Evolutionary conservation across 345 rosid species (phyloP).

Genomic region (Litchi chinensis): DNA sequence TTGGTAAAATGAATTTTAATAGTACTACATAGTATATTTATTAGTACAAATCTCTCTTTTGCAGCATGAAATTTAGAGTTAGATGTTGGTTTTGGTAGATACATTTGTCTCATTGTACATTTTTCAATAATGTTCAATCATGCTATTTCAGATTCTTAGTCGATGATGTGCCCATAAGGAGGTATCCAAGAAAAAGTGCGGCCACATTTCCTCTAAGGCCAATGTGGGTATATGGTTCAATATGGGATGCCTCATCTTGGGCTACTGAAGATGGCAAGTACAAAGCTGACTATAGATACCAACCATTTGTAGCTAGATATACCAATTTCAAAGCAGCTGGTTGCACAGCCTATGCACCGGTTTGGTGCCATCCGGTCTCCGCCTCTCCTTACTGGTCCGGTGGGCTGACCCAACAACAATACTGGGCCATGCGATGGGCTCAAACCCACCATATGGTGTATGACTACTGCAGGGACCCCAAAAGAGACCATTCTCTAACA

Average conservation of each 20-base stretch:
- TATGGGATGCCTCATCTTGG: constrained; percentile 99
- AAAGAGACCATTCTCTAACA: constrained; percentile 78
- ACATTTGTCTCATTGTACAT: not conserved
- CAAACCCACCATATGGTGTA: constrained; percentile 69
- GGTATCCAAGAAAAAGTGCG: constrained; percentile 79
- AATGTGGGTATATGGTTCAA: constrained; percentile 96
- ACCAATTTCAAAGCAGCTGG: constrained; percentile 75
- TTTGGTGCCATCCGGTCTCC: constrained; percentile 62
- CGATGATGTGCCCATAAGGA: constrained; percentile 91
- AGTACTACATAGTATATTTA: not conserved
- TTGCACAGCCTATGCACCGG: constrained; percentile 70
- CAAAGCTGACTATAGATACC: constrained; percentile 86
- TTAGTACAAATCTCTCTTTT: not conserved
- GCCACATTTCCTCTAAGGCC: constrained; percentile 87
- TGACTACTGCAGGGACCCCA: constrained; percentile 75
- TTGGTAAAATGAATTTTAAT: constrained; percentile 16
- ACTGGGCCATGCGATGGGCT: constrained; percentile 78
- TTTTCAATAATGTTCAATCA: not conserved
- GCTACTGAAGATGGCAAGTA: constrained; percentile 96
- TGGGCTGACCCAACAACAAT: constrained; percentile 62
- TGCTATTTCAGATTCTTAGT: constrained; percentile 68
- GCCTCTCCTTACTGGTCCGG: constrained; percentile 79
- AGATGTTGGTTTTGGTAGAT: not conserved
- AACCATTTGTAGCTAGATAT: constrained; percentile 78
- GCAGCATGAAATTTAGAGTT: too few species aligned